These are phyloP conservation scores for Ophiosphaerella narmari DNA, from an alignment of 2,329 filamentous ascomycete genomes.

Conservation along the genomic window DNA sequence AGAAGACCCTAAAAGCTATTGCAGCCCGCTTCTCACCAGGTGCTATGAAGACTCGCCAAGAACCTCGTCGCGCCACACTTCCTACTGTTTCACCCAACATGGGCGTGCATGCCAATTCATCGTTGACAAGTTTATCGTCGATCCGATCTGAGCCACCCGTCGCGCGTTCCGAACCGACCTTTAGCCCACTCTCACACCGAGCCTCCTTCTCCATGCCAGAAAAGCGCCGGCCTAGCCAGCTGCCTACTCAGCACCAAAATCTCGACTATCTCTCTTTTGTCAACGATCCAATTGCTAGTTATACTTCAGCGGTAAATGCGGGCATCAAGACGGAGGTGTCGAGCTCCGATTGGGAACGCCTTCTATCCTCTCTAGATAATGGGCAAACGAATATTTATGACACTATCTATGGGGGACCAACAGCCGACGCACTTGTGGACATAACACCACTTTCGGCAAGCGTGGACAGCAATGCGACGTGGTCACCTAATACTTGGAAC, in stretches of 20 bases:
- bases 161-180: conserved; percentile 54
- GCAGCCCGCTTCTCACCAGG: conserved; percentile 51
- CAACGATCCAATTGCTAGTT: conserved; percentile 42
- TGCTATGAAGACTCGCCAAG: conserved; percentile 30
- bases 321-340: conserved; percentile 56
- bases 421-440: conserved; percentile 46
- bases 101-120: conserved; percentile 48
- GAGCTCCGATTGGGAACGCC: conserved; percentile 77
- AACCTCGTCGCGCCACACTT: conserved; percentile 48
- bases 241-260: conserved; percentile 43
- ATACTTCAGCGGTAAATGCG: conserved; percentile 41
- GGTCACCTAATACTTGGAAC: conserved; percentile 45
- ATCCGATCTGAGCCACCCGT: conserved; percentile 51
- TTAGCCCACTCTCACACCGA: conserved; percentile 48
- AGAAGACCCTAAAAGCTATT: conserved; percentile 55
- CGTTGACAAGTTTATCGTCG: conserved; percentile 58
- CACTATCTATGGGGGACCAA: conserved; percentile 74
- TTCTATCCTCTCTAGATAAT: conserved; percentile 78
- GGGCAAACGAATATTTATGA: conserved; percentile 84
- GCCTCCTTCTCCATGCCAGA: conserved; percentile 37
- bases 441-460: conserved; percentile 34
- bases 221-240: conserved; percentile 43
- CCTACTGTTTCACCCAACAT: conserved; percentile 50
- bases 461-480: conserved; percentile 37
- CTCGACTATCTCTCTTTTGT: conserved; percentile 56